Evolutionary conservation across 768 basidiomycete species (phyloP), one percentile per base, ranked within the genome.

Genomic region (Hypsizygus marmoreus): DNA sequence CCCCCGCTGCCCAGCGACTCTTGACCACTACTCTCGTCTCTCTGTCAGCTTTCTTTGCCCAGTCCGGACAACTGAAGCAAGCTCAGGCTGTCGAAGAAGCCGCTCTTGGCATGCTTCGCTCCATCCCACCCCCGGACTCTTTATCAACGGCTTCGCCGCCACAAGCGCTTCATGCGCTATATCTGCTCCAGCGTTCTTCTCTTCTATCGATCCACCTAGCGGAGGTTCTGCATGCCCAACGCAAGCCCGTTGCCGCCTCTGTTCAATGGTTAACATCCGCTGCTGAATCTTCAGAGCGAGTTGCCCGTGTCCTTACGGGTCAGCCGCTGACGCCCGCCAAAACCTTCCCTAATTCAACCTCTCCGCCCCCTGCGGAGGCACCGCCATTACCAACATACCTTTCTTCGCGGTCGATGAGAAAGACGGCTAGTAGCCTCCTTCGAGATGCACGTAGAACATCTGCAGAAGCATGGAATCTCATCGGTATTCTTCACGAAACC

Each of bases 391-490:
- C 72, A 2, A 59, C 54, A 16, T 86, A 78, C 61, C 49, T 59
- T 2, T 68, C 72, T 43, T 82, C 81, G 5, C 64, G 55, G 35
- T 68, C 71, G 31, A 76, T 88, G 72, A 71, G 65, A 43, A 74
- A 70, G 43, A 77, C 80, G 6, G 85, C 88, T 20, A 63, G 57
- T 33, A 70, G 70, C 40, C 66, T 90, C 12, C 72, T 90, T 42
- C 80, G 83, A 22, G 86, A 90, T 58, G 77, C 88, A 13, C 76
- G 84, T 12, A 71, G 85, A 34, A 80, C 84, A 20, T 82, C 86
- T 12, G 82, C 84, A 0, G 84, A 88, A 62, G 80, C 86, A 4
- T 90, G 86, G 86, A 84, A 80, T 57, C 66, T 90, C 49, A 70
- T 83, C 61, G 88, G 88, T 10, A 67, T 88, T 30, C 65, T 91